Conservation (phyloP, 2,329 filamentous ascomycete genomes). For the Colletotrichum liriopes region DNA sequence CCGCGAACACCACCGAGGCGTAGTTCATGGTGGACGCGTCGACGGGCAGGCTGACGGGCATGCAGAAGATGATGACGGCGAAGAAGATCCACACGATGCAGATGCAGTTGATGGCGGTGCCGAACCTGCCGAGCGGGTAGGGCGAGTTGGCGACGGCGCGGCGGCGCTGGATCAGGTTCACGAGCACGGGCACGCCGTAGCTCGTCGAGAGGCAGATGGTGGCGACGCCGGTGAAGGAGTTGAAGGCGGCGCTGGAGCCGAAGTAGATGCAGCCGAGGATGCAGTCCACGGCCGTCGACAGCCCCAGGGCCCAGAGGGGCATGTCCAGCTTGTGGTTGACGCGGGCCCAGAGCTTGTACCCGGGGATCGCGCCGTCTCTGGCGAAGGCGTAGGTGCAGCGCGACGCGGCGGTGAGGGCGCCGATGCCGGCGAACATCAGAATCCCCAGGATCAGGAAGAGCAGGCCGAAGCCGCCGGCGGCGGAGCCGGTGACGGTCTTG, state of each 20-base stretch:
- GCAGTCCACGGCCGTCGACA: conserved; percentile 79
- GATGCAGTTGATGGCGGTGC: conserved; percentile 76
- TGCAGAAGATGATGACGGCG: conserved; percentile 81
- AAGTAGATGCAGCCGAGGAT: conserved; percentile 86
- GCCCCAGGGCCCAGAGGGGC: conserved; percentile 77
- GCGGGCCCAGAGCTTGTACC: conserved; percentile 75
- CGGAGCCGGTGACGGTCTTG: conserved; percentile 81
- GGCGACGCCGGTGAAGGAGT: conserved; percentile 84
- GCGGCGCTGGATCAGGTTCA: conserved; percentile 78
- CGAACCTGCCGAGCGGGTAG: conserved; percentile 79
- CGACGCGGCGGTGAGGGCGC: conserved; percentile 81
- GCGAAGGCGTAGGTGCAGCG: conserved; percentile 85
- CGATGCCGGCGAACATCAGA: conserved; percentile 82
- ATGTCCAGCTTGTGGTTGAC: conserved; percentile 78
- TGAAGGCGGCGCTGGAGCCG: conserved; percentile 83
- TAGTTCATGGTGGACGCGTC: conserved; percentile 75
- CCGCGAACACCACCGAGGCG: conserved; percentile 76
- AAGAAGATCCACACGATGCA: conserved; percentile 81
- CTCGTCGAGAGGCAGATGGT: conserved; percentile 84
- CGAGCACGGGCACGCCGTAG: conserved; percentile 82
- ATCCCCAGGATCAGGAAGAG: conserved; percentile 85
- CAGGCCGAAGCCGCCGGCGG: conserved; percentile 81
- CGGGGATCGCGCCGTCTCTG: conserved; percentile 81
- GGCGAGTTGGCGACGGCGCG: conserved; percentile 75
- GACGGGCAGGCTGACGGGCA: conserved; percentile 76